These are phyloP conservation scores for Leccinum variicolor DNA, from an alignment of 768 basidiomycete genomes.

Conservation along the genomic window DNA sequence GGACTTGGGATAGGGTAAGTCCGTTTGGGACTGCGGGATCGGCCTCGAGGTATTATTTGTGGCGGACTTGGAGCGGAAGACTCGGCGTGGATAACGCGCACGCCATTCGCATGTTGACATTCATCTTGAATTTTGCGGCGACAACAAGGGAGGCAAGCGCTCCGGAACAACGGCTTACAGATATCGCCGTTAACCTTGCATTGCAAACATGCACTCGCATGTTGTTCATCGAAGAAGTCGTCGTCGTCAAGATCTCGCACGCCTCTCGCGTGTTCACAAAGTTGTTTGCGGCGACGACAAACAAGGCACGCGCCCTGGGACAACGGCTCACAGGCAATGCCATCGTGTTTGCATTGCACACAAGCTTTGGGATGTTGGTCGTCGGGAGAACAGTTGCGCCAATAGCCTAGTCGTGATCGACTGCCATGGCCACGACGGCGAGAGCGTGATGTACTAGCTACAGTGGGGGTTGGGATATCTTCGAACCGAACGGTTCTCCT, in stretches of 20 bases:
- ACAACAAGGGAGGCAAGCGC: background rate
- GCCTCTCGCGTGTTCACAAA: background rate
- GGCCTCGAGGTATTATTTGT: background rate
- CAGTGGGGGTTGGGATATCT: background rate
- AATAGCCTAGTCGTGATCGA: background rate
- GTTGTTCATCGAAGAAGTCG: background rate
- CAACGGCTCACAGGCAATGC: background rate
- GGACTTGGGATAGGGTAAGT: background rate
- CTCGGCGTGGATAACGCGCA: background rate
- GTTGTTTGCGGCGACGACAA: background rate
- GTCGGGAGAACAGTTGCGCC: background rate
- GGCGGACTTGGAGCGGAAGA: background rate
- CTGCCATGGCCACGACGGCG: background rate
- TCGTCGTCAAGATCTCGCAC: background rate
- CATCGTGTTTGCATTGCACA: background rate
- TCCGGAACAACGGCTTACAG: background rate
- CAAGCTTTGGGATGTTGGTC: background rate
- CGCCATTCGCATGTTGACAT: background rate
- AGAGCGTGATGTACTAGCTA: too few species aligned
- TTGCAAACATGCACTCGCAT: background rate
- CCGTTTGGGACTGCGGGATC: background rate
- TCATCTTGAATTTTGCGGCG: background rate
- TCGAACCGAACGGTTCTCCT: background rate
- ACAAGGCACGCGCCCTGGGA: background rate
- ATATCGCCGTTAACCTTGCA: background rate